Base-by-base conservation (phyloP, 805 yeast genomes). In the Nakazawaea wyomingensis region DNA sequence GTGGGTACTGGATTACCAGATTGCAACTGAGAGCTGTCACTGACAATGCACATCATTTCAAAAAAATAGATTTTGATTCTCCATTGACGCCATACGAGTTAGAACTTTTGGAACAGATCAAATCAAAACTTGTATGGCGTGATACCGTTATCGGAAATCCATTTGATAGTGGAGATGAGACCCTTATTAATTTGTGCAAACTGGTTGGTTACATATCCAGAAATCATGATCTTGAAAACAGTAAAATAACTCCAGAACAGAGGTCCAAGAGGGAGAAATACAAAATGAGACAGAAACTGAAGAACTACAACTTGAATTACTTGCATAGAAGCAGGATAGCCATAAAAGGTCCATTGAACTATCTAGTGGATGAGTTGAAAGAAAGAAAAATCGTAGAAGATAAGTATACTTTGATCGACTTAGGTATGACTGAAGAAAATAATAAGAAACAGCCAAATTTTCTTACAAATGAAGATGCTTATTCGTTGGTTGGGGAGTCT, bases 1-100 rank as follows among this genome's bases (percentile, higher is more conserved):
- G 45, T 8, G 41, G 35, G 2, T 46, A 48, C 20, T 50, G 51
- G 52, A 32, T 54, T n/a, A 33, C 45, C 6, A 34, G 54, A 27
- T 50, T 54, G 10, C 50, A 59, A 43, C 59, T 68, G 49, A 51
- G 62, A 39, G 60, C 62, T 2, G 49, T 65, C 43, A 50, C 63
- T 28, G 61, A 65, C 47, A 54, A 53, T 32, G 45, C 43, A 20
- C 47, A 43, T n/a, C 54, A 33, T 26, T n/a, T 27, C 6, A 19
- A 34, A 14, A 39, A 34, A 41, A 31, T 53, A 9, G 39, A 44
- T 26, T 44, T 52, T 27, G 40, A 41, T 9, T 34, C 39, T 2
- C 48, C 50, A 3, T 41, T 53, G 6, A 34, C 38, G 6, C 45
- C 34, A 1, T 20, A 21, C 2, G 57, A 54, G 37, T 8, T 26